Evolutionary conservation across 768 basidiomycete genomes (phyloP).

Genomic region (Cubamyces sp.): DNA sequence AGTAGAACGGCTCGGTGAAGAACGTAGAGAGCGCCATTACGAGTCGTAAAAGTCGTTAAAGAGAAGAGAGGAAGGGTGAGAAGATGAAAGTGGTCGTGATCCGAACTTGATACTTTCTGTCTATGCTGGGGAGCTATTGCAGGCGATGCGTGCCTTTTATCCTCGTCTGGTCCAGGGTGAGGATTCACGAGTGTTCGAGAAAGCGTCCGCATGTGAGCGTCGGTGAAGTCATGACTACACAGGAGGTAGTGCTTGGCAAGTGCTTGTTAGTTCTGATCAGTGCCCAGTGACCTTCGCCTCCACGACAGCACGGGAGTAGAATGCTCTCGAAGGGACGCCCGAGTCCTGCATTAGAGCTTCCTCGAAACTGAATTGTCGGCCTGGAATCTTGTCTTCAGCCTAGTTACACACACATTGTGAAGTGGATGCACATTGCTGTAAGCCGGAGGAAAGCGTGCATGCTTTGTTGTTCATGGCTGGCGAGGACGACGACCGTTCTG

Average conservation of each 20-base stretch:
- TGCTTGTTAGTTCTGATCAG: too few species aligned
- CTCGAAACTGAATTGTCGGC: neutral
- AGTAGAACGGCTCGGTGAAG: slow-evolving; percentile 47
- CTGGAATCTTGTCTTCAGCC: too few species aligned
- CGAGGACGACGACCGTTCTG: too few species aligned
- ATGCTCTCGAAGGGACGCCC: neutral
- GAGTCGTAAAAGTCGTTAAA: slow-evolving; percentile 22
- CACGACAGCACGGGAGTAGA: neutral
- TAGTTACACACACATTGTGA: too few species aligned
- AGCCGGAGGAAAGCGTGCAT: too few species aligned
- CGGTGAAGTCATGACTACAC: neutral
- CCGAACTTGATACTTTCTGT: slow-evolving; percentile 23
- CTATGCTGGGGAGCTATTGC: slow-evolving; percentile 8
- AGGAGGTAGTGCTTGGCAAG: too few species aligned
- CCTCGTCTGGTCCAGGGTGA: neutral
- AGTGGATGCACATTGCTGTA: too few species aligned
- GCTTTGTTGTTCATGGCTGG: too few species aligned
- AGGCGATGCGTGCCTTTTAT: neutral
- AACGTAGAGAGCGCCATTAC: slow-evolving; percentile 42
- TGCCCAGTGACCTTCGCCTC: too few species aligned
- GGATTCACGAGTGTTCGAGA: slow-evolving; percentile 8
- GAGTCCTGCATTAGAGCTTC: neutral
- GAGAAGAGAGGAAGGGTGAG: slow-evolving; percentile 10
- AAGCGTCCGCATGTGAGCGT: neutral
- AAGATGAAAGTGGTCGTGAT: slow-evolving; percentile 23